Evolutionary conservation across 2,329 filamentous ascomycete species (phyloP).

Genomic region (Phyllosticta paracitricarpa): DNA sequence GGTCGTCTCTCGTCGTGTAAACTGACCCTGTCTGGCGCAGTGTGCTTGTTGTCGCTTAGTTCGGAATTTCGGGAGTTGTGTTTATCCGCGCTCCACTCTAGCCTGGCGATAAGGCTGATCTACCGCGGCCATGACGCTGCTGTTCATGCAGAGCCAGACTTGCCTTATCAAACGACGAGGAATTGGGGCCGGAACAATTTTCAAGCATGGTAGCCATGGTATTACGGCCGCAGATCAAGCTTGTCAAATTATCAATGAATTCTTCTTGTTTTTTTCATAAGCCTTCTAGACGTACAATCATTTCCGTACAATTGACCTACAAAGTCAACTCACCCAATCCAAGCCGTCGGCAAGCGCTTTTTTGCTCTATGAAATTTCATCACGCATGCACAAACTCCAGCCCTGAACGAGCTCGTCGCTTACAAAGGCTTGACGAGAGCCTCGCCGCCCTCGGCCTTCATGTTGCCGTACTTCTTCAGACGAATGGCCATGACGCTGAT

Average conservation of each 20-base stretch:
- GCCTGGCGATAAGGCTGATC: no score
- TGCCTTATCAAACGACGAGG: no score
- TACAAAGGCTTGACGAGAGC: slow-evolving; percentile 7
- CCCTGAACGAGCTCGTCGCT: not conserved
- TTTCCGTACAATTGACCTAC: not conserved
- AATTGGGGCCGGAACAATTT: no score
- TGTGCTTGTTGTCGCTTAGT: no score
- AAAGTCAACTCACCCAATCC: not conserved
- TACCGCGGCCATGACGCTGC: no score
- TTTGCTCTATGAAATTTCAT: not conserved
- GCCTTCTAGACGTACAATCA: not conserved
- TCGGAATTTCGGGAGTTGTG: no score
- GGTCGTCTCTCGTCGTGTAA: not conserved
- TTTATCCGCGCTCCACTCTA: no score
- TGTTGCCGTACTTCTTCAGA: slow-evolving; percentile 12
- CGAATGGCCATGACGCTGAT: slow-evolving; percentile 59
- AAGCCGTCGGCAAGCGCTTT: not conserved
- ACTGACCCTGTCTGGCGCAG: not conserved
- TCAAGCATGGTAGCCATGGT: no score
- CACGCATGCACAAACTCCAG: not conserved
- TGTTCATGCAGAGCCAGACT: no score
- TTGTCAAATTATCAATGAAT: not conserved
- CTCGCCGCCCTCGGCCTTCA: slow-evolving; percentile 11
- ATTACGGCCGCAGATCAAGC: not conserved
- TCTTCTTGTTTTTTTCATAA: not conserved